phyloP scores from a whole-genome alignment of 2,329 filamentous ascomycete species.

The Cercospora beticola region DNA sequence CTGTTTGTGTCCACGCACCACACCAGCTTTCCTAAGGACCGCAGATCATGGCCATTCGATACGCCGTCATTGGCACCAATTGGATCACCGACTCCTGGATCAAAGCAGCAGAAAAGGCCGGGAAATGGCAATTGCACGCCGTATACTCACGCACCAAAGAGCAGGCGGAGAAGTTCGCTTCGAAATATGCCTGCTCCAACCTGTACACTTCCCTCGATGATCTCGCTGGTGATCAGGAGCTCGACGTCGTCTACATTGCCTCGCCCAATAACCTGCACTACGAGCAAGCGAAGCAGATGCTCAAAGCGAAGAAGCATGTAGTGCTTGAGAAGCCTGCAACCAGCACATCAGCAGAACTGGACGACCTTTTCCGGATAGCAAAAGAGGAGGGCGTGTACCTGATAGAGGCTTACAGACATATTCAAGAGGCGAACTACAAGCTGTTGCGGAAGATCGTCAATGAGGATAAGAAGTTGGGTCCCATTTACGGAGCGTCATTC shows the following conservation, averaged over 20 bases:
- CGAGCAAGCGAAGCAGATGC: slow-evolving; percentile 45
- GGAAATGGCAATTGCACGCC: slow-evolving; percentile 46
- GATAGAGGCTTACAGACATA: slow-evolving; percentile 52
- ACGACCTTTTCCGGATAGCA: slow-evolving; percentile 45
- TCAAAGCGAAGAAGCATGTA: slow-evolving; percentile 49
- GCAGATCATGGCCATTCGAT: slow-evolving; percentile 38
- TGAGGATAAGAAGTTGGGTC: slow-evolving; percentile 43
- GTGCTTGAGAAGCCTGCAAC: slow-evolving; percentile 53
- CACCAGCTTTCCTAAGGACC: background rate
- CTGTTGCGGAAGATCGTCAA: slow-evolving; percentile 40
- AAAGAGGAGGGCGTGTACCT: slow-evolving; percentile 45
- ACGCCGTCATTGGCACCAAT: slow-evolving; percentile 49
- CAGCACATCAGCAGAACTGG: slow-evolving; percentile 44
- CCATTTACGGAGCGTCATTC: slow-evolving; percentile 47
- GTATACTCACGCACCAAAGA: slow-evolving; percentile 50
- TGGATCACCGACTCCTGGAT: slow-evolving; percentile 55
- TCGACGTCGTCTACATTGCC: slow-evolving; percentile 51
- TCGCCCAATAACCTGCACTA: slow-evolving; percentile 52
- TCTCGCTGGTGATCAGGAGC: slow-evolving; percentile 41
- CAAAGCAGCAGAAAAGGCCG: slow-evolving; percentile 44
- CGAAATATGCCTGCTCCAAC: slow-evolving; percentile 41
- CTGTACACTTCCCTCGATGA: slow-evolving; percentile 44
- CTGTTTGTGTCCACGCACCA: background rate
- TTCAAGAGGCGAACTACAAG: slow-evolving; percentile 53
- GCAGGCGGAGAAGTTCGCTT: slow-evolving; percentile 45